Percentiles rank a stretch among this genome's conserved stretches.
These are phyloP conservation scores for Phytopythium chamaehyphon DNA, from an alignment of 352 stramenopile genomes.

Conservation along the genomic window DNA sequence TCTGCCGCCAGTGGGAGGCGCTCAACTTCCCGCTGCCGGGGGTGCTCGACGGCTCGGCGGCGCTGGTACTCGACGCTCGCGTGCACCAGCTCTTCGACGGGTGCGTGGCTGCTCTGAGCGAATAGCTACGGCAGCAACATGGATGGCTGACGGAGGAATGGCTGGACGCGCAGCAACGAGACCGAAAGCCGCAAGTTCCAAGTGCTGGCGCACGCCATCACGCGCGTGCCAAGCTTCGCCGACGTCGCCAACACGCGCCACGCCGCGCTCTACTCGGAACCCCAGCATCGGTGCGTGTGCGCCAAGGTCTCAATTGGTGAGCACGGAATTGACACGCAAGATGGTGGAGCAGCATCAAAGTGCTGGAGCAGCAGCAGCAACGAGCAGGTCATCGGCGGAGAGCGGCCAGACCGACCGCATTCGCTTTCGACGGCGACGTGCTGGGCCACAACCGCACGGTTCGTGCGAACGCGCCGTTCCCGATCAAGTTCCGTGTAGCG, in stretches of 20 bases:
- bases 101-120: constrained; percentile 11
- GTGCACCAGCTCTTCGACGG: constrained; percentile 40
- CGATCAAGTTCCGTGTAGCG: constrained; percentile 48
- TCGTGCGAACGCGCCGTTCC: constrained; percentile 65
- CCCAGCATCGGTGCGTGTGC: constrained; percentile 41
- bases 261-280: constrained; percentile 29
- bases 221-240: constrained; percentile 58
- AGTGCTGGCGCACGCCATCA: constrained; percentile 63
- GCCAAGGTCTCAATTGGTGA: background rate
- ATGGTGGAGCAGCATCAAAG: background rate
- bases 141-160: background rate
- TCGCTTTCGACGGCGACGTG: constrained; percentile 47
- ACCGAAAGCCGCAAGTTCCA: constrained; percentile 69
- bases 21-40: constrained; percentile 55
- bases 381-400: constrained; percentile 13
- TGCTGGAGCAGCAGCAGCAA: constrained; percentile 17
- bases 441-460: constrained; percentile 70
- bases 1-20: constrained; percentile 50
- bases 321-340: constrained; percentile 1
- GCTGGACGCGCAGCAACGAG: constrained; percentile 20
- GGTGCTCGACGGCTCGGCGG: constrained; percentile 9
- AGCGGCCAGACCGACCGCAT: constrained; percentile 14
- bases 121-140: background rate
- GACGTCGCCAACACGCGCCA: constrained; percentile 49
- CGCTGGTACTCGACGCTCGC: constrained; percentile 33